Percentiles rank a stretch among this genome's conserved stretches.
These are phyloP conservation scores for Calonectria montana DNA, from an alignment of 2,329 filamentous ascomycete species.

Conservation along the genomic window DNA sequence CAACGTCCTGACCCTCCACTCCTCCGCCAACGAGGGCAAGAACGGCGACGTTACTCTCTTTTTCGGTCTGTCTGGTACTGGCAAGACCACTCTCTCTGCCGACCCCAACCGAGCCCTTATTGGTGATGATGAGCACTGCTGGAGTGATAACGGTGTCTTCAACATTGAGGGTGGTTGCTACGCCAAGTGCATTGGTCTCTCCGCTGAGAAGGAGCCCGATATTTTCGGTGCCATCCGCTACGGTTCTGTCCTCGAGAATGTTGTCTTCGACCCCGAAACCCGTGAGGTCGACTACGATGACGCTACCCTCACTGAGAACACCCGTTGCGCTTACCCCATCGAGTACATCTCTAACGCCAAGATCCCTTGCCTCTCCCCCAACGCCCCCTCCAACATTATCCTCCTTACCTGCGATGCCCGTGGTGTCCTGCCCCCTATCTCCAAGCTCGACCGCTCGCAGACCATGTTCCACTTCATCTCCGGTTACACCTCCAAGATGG, in stretches of 20 bases:
- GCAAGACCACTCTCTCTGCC: slow-evolving; percentile 98
- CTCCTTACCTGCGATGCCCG: slow-evolving; percentile 98
- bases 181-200: slow-evolving; percentile 97
- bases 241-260: slow-evolving; percentile 97
- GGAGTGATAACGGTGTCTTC: slow-evolving; percentile 96
- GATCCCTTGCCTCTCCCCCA: slow-evolving; percentile 90
- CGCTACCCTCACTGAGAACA: slow-evolving; percentile 95
- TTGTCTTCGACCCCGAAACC: slow-evolving; percentile 91
- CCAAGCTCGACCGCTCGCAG: slow-evolving; percentile 92
- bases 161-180: slow-evolving; percentile 99
- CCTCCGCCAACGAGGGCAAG: slow-evolving; percentile 96
- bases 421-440: slow-evolving; percentile 97
- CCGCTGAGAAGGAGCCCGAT: slow-evolving; percentile 98
- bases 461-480: slow-evolving; percentile 99
- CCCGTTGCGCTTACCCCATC: slow-evolving; percentile 97
- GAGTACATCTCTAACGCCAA: slow-evolving; percentile 99
- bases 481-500: slow-evolving; percentile 99
- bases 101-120: slow-evolving; percentile 97
- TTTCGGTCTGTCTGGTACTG: slow-evolving; percentile 98
- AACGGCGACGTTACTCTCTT: slow-evolving; percentile 97
- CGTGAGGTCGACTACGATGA: slow-evolving; percentile 97
- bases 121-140: slow-evolving; percentile 99
- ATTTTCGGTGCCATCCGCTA: slow-evolving; percentile 97
- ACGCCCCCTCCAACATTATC: slow-evolving; percentile 96
- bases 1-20: slow-evolving; percentile 98